Evolutionary conservation across 257 asterid species (phyloP).

Genomic region (Solanum phureja): DNA sequence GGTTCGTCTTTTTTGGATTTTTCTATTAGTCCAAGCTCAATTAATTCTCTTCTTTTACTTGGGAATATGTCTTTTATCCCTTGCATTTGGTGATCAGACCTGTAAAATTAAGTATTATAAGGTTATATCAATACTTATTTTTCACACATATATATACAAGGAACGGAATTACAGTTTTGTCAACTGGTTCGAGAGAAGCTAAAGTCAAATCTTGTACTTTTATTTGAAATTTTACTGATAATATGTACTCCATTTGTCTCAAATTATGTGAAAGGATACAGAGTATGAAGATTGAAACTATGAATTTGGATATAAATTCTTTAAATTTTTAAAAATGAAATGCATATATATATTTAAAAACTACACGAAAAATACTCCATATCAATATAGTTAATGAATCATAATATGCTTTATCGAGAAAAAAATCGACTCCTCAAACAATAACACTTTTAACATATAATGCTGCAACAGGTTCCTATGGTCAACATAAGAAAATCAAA

Average conservation of each 20-base stretch:
- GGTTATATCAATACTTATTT: not conserved
- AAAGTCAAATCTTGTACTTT: not conserved
- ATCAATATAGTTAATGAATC: not conserved
- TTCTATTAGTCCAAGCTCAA: not conserved
- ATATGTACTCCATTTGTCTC: not conserved
- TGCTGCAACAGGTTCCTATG: not conserved
- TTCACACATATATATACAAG: not conserved
- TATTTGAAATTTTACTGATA: not conserved
- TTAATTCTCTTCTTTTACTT: not conserved
- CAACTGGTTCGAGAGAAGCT: not conserved
- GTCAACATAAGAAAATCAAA: not conserved
- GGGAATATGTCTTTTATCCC: not conserved
- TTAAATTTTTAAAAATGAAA: no score
- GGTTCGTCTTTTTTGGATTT: not conserved
- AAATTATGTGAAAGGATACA: no score
- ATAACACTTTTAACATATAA: not conserved
- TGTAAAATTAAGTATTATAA: not conserved
- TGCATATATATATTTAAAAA: no score
- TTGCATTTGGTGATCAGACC: conserved; percentile 9
- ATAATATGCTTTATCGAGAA: no score
- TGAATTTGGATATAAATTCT: not conserved
- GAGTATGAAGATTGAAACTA: no score
- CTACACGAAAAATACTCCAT: not conserved
- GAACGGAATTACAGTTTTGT: not conserved
- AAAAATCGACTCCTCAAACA: not conserved